Evolutionary conservation across 2,329 filamentous ascomycete genomes (phyloP).

Genomic region (Phoma sp.): DNA sequence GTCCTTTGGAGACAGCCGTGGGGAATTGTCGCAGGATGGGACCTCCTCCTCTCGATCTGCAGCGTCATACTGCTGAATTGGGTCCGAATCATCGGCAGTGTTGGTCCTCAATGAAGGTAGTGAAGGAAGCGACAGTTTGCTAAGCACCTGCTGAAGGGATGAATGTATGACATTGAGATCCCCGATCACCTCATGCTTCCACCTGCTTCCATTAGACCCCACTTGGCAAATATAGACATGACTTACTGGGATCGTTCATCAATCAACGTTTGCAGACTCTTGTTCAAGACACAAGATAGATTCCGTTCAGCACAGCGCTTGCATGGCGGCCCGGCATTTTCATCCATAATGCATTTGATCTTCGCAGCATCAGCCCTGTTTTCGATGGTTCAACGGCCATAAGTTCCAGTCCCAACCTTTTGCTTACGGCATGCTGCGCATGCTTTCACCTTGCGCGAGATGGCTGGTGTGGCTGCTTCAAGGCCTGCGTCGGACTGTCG

Average conservation of each 20-base stretch:
- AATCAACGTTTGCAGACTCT: conserved; percentile 57
- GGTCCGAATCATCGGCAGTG: conserved; percentile 16
- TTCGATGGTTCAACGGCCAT: not conserved
- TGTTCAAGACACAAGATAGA: conserved; percentile 59
- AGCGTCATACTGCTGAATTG: conserved; percentile 38
- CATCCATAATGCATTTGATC: conserved; percentile 61
- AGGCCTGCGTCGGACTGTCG: conserved; percentile 16
- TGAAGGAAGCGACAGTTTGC: conserved; percentile 47
- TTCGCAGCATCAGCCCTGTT: conserved; percentile 5
- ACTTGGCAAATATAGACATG: not conserved
- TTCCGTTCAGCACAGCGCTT: conserved; percentile 58
- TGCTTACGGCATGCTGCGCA: conserved; percentile 62
- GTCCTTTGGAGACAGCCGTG: conserved; percentile 34
- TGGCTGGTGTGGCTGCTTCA: conserved; percentile 26
- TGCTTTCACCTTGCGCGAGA: conserved; percentile 48
- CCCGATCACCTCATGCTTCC: conserved; percentile 31
- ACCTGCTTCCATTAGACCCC: conserved; percentile 19
- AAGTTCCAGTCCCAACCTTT: conserved; percentile 42
- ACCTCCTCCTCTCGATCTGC: conserved; percentile 46
- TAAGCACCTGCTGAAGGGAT: conserved; percentile 51
- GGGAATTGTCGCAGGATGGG: conserved; percentile 41
- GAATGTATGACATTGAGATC: conserved; percentile 42
- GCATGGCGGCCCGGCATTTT: conserved; percentile 54
- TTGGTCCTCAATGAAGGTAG: conserved; percentile 44
- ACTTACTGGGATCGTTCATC: conserved; percentile 51